phyloP scores from a whole-genome alignment of 2,329 filamentous ascomycete species.

The Thelonectria olida region DNA sequence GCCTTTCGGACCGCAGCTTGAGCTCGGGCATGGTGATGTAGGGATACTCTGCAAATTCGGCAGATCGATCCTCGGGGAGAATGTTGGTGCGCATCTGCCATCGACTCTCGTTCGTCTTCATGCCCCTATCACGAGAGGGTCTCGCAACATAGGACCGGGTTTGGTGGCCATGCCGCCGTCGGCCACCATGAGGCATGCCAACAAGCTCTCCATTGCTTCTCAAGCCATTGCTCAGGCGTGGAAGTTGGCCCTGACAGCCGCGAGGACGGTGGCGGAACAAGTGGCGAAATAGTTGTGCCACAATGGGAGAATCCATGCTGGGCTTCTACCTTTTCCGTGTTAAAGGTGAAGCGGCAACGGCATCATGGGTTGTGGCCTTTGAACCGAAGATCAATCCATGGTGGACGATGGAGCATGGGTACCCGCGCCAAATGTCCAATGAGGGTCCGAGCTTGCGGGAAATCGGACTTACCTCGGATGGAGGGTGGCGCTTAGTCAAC shows the following conservation, averaged over 20 bases:
- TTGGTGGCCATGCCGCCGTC: conserved; percentile 24
- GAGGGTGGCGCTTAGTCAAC: conserved; percentile 11
- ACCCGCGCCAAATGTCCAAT: not conserved
- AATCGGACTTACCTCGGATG: conserved; percentile 37
- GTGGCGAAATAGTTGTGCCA: conserved; percentile 83
- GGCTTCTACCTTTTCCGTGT: conserved; percentile 9
- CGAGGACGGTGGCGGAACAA: conserved; percentile 74
- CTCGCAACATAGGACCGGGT: conserved; percentile 42
- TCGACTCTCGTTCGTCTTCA: conserved; percentile 68
- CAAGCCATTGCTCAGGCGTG: conserved; percentile 37
- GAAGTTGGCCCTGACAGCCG: conserved; percentile 44
- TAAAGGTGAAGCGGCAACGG: conserved; percentile 5
- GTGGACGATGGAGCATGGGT: not conserved
- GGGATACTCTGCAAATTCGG: conserved; percentile 85
- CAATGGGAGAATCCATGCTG: conserved; percentile 82
- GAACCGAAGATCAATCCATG: conserved; percentile 2
- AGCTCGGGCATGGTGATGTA: conserved; percentile 86
- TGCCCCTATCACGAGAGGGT: conserved; percentile 49
- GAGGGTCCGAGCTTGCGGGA: conserved; percentile 27
- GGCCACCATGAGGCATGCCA: not conserved
- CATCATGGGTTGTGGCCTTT: conserved; percentile 15
- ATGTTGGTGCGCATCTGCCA: conserved; percentile 88
- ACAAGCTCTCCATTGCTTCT: not conserved
- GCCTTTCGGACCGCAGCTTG: conserved; percentile 76
- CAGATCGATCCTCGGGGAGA: conserved; percentile 78